These are phyloP conservation scores for Blastomyces percursus DNA, from an alignment of 2,329 filamentous ascomycete species.

Conservation along the genomic window DNA sequence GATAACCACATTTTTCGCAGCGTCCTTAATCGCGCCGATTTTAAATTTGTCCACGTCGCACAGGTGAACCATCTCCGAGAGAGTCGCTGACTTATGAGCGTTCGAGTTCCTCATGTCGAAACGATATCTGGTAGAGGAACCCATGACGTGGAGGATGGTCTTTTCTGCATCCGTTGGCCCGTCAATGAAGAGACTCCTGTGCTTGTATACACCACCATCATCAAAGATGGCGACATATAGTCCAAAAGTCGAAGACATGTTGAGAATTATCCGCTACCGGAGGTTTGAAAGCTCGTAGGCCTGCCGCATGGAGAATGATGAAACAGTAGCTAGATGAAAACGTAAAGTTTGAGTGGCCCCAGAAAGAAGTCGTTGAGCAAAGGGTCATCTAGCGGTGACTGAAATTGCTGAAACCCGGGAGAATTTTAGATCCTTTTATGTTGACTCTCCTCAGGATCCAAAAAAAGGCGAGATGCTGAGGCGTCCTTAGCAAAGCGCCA, in stretches of 20 bases:
- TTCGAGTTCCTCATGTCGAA: background rate
- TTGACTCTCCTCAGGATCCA: no score
- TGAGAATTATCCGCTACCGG: no score
- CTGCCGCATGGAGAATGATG: no score
- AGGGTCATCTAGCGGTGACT: no score
- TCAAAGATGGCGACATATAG: background rate
- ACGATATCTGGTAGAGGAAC: background rate
- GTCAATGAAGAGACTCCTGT: background rate
- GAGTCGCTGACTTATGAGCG: background rate
- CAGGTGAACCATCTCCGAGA: background rate
- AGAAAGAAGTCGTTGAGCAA: no score
- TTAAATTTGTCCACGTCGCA: background rate
- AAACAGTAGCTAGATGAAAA: no score
- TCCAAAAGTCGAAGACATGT: background rate
- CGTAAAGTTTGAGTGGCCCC: no score
- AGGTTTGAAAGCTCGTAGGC: no score
- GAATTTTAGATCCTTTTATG: no score
- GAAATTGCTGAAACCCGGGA: no score
- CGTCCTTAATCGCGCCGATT: background rate
- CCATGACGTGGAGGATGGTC: background rate
- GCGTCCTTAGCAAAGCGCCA: no score
- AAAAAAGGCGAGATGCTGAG: no score
- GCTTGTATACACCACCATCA: background rate
- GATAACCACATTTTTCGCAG: slow-evolving; percentile 14
- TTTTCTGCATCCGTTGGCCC: background rate